Evolutionary conservation across 345 rosid species (phyloP), one percentile per base, ranked within the genome.

Genomic region (Orychophragmus violaceus): DNA sequence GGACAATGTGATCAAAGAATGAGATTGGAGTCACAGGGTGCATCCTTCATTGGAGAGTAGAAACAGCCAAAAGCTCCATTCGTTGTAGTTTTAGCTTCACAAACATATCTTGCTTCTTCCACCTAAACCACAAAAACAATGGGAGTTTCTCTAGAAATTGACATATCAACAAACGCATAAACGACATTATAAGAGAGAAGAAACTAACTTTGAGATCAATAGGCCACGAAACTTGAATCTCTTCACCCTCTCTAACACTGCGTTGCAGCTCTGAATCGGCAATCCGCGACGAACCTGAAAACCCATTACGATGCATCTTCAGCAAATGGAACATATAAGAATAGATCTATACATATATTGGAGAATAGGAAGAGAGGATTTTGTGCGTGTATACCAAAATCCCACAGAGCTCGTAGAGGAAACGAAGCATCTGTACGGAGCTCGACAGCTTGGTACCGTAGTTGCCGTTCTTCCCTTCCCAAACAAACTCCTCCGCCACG

Each of bases 351-450:
- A n/a, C n/a, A n/a, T n/a, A n/a, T n/a, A n/a, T 64, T 53, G 41
- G 69, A 52, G 51, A 35, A 18, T 41, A 41, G 14, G 75, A 7
- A 59, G 22, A 59, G 29, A 19, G 16, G n/a, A n/a, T 56, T 54
- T 37, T 49, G 25, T 50, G n/a, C 42, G 41, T 51, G 59, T 76
- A 90, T 77, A 94, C 97, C 95, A 80, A 60, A 70, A 78, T 57
- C 84, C 84, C 87, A 84, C 90, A 91, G 64, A 87, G 85, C 85
- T 95, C 99, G 78, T 81, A 91, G 61, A 91, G 87, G 79, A 95
- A 95, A 57, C 97, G 97, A 48, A 89, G 91, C 83, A 76, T 39
- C 63, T 87, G 86, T 1, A 89, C 94, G 19, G 95, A 87, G 32
- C 79, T 68, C 19, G 87, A 65, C 46, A 80, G 78, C 41, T 79